Conservation (phyloP, 2,329 filamentous ascomycete genomes). For the Trichoderma sp. region DNA sequence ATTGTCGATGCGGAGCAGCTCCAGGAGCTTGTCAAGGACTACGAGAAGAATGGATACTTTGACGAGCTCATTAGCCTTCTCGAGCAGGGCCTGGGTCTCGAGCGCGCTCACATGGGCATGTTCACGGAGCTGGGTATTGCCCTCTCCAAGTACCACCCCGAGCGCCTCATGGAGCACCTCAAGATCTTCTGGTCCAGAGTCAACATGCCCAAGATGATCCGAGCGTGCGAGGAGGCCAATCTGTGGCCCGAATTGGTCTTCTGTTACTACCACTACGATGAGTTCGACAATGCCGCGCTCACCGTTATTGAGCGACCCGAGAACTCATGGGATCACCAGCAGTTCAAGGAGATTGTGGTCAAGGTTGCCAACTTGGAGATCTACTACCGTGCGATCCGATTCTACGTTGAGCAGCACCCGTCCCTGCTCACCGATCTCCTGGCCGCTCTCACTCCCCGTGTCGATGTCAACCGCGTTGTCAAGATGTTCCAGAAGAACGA, state of each 20-base stretch:
- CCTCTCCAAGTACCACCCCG: constrained; percentile 90
- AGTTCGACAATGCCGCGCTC: constrained; percentile 94
- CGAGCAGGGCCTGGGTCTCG: constrained; percentile 90
- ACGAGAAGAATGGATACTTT: constrained; percentile 96
- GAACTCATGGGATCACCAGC: constrained; percentile 98
- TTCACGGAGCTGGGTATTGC: constrained; percentile 94
- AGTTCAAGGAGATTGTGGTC: constrained; percentile 97
- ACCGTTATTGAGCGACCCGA: constrained; percentile 97
- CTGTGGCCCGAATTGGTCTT: constrained; percentile 98
- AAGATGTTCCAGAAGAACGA: constrained; percentile 99
- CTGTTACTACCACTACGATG: constrained; percentile 97
- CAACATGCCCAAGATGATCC: constrained; percentile 97
- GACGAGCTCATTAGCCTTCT: constrained; percentile 94
- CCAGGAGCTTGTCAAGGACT: constrained; percentile 89
- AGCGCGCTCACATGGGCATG: constrained; percentile 93
- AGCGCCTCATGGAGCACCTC: constrained; percentile 96
- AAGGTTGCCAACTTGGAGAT: constrained; percentile 99
- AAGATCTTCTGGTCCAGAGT: constrained; percentile 98
- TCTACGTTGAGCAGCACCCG: constrained; percentile 96
- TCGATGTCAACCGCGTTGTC: constrained; percentile 98
- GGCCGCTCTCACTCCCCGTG: constrained; percentile 85
- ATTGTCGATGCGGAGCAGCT: constrained; percentile 98
- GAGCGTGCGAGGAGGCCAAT: constrained; percentile 89
- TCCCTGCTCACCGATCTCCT: constrained; percentile 94
- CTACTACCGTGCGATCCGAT: constrained; percentile 95